Base-by-base conservation (phyloP, 2,329 filamentous ascomycete genomes). In the Rhytidhysteron rufulum region DNA sequence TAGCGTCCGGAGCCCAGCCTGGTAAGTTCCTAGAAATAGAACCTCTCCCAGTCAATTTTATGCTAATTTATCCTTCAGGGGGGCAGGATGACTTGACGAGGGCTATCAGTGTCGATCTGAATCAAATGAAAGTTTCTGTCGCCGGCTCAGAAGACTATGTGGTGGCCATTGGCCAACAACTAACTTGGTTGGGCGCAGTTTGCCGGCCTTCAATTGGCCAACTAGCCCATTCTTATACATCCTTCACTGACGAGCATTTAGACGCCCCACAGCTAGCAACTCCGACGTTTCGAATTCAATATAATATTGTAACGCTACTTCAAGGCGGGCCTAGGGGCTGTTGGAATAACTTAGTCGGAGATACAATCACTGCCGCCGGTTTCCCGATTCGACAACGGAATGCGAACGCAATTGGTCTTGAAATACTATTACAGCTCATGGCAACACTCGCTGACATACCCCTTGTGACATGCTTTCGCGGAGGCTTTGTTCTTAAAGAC, bases 101-200 rank as follows among this genome's bases (percentile, higher is more conserved):
- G 27, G 16, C 13, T n/a, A 8, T 30, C 16, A 5, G 16, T 16
- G 8, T 30, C 27, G 13, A 13, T 13, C 8, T 30, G 21, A 30
- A 33, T 24, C 13, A 22, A 21, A 32, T 19, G n/a, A 40, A 13
- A 10, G 24, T 40, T 11, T 21, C 6, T 10, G 37, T 40, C 2
- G 13, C 9, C 2, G 37, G 37, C 10, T 15, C 29, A 16, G 37
- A 40, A 21, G 37, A 40, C 22, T 19, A 20, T 22, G 10, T 34
- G n/a, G 37, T 40, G 17, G 30, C 22, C n/a, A 16, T 40, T 40
- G 37, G 29, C 16, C 37, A 40, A 32, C 37, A 40, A 22, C 31
- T 40, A 7, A 31, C 37, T n/a, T 40, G 37, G 37, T 31, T 40
- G 16, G 29, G 37, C 6, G 37, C 37, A n/a, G 37, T 31, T 34